phyloP scores from a whole-genome alignment of 768 basidiomycete species.

The Macrolepiota fuliginosa region DNA sequence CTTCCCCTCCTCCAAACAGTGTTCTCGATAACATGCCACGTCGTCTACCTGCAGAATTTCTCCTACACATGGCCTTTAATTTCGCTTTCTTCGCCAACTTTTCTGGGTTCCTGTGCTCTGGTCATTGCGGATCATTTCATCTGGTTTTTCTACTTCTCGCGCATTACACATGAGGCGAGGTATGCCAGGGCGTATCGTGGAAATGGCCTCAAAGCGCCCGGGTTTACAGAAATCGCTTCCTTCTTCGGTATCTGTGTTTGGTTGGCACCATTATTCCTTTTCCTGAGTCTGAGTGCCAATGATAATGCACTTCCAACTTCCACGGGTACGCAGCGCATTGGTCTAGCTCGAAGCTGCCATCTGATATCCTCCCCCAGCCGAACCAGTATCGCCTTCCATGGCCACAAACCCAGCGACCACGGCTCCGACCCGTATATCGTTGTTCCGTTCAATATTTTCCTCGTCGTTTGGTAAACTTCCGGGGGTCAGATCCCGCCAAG shows the following conservation, averaged over 20 bases:
- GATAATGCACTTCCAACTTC: conserved; percentile 89
- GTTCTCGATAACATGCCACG: conserved; percentile 83
- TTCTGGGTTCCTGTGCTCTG: conserved; percentile 81
- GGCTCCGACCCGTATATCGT: conserved; percentile 44
- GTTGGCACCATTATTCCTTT: conserved; percentile 89
- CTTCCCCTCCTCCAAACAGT: conserved; percentile 72
- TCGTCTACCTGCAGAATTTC: conserved; percentile 93
- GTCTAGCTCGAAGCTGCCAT: neutral
- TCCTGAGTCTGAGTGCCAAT: conserved; percentile 94
- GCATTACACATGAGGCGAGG: conserved; percentile 60
- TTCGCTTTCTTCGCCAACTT: conserved; percentile 79
- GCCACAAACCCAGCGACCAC: conserved; percentile 20
- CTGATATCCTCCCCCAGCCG: conserved; percentile 22
- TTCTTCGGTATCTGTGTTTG: conserved; percentile 87
- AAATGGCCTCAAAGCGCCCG: conserved; percentile 31
- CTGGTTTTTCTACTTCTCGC: conserved; percentile 96
- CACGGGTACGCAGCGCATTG: conserved; percentile 34
- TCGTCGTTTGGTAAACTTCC: conserved; percentile 40
- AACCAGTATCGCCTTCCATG: conserved; percentile 40
- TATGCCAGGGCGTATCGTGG: conserved; percentile 49
- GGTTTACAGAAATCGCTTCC: conserved; percentile 75
- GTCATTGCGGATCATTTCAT: conserved; percentile 91
- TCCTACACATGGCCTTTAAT: conserved; percentile 89
- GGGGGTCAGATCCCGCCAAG: conserved; percentile 42
- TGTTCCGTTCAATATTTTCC: conserved; percentile 66